phyloP scores from a whole-genome alignment of 2,329 filamentous ascomycete genomes.

The Venturia effusa region DNA sequence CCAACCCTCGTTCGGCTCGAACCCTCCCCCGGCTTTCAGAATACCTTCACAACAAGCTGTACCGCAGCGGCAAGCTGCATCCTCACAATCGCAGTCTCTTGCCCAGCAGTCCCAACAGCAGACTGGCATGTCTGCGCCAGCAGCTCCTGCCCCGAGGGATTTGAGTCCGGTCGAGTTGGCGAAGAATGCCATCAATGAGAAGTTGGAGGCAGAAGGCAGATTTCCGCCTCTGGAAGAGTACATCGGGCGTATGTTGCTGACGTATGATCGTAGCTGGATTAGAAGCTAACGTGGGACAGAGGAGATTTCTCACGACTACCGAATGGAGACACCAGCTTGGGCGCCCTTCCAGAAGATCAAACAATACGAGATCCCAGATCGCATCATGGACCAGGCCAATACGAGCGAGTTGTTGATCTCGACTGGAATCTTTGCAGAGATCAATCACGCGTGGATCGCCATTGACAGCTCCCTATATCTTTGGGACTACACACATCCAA shows the following conservation, averaged over 20 bases:
- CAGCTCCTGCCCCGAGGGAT: background rate
- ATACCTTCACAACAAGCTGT: conserved; percentile 7
- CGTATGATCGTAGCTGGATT: conserved; percentile 9
- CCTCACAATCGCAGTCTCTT: background rate
- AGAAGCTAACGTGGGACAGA: conserved; percentile 39
- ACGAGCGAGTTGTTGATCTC: conserved; percentile 74
- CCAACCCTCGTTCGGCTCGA: background rate
- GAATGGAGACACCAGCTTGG: conserved; percentile 63
- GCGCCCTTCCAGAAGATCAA: conserved; percentile 80
- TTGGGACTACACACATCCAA: conserved; percentile 94
- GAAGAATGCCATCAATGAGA: conserved; percentile 71
- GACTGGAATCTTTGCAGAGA: conserved; percentile 90
- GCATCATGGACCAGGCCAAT: conserved; percentile 88
- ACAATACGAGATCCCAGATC: conserved; percentile 82
- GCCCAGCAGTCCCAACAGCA: background rate
- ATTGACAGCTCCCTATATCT: conserved; percentile 95
- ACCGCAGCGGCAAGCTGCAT: background rate
- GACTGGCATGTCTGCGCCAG: background rate
- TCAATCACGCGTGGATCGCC: conserved; percentile 90
- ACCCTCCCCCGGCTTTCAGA: conserved; percentile 37
- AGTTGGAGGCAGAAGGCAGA: conserved; percentile 62
- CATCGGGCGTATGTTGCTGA: conserved; percentile 59
- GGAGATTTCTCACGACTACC: conserved; percentile 86
- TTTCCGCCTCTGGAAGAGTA: conserved; percentile 88
- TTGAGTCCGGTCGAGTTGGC: conserved; percentile 59